Evolutionary conservation across 1,139 yeast species (phyloP).

Genomic region (Hanseniaspora gamundiae): DNA sequence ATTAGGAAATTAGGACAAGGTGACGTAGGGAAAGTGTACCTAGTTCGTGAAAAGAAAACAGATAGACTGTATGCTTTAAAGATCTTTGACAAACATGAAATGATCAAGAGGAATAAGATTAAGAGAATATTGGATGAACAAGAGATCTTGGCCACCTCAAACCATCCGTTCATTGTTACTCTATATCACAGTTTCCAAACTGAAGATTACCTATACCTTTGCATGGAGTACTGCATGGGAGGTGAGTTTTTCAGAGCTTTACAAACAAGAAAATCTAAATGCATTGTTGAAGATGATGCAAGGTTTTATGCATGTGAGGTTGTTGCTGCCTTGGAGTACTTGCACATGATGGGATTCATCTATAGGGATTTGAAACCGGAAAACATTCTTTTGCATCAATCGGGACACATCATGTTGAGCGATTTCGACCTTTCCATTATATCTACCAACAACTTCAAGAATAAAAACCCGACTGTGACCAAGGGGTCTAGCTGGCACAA

Average conservation of each 20-base stretch:
- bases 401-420: conserved; percentile 95
- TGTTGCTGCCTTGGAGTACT: conserved; percentile 89
- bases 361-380: conserved; percentile 94
- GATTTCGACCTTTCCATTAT: conserved; percentile 95
- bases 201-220: conserved; percentile 80
- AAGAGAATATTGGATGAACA: conserved; percentile 94
- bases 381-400: conserved; percentile 81
- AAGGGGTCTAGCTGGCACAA: background rate
- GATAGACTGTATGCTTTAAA: conserved; percentile 85
- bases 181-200: conserved; percentile 94
- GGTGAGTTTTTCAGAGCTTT: conserved; percentile 96
- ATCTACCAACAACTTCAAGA: conserved; percentile 47
- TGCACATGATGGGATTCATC: conserved; percentile 92
- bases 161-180: conserved; percentile 95
- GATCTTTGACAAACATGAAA: conserved; percentile 77
- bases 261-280: conserved; percentile 80
- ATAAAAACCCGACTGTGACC: conserved; percentile 15
- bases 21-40: conserved; percentile 92
- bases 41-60: conserved; percentile 72
- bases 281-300: conserved; percentile 81
- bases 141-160: conserved; percentile 87
- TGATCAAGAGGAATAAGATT: conserved; percentile 89
- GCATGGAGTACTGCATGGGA: conserved; percentile 99
- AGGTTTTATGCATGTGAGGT: conserved; percentile 94
- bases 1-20: conserved; percentile 86